Base-by-base conservation (phyloP, 441 rosid genomes). In the Brassica hybrid region DNA sequence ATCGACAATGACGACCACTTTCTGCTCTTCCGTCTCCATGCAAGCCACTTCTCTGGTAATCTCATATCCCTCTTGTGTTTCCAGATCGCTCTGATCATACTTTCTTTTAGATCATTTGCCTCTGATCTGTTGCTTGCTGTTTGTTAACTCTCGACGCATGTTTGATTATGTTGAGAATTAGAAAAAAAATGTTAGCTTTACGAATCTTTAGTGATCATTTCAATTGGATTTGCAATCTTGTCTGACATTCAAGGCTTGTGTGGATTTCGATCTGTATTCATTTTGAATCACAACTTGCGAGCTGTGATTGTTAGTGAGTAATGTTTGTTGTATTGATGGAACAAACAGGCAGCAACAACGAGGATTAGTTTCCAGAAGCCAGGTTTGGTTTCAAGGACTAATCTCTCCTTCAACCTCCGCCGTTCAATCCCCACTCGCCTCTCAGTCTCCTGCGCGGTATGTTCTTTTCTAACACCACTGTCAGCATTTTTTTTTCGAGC, bases 361-460 rank as follows among this genome's bases (percentile, higher is more conserved):
- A n/a, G n/a, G n/a, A n/a, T n/a, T n/a, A n/a, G n/a, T n/a, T 71
- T 83, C 52, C 74, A 83, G 76, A 85, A n/a, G 71, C 76, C 79
- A 3, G 81, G 68, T 75, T 73, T 89, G 60, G 67, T 85, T 74
- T 72, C 83, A 57, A 87, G 80, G 80, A 87, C 81, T 66, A 84
- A 36, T 76, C 86, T 91, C 65, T 88, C 94, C 7, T 88, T 90
- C 78, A 78, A 78, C 59, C 74, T 84, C 21, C 84, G 59, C 19
- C 79, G 67, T 52, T 52, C 57, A 7, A 52, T 52, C 57, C 57
- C 57, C 65, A 56, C 81, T 78, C 84, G 88, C 65, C 76, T 89
- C 73, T 73, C 82, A 74, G 68, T 90, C 76, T 86, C 87, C 30
- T 86, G 88, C 11, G 87, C 86, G 71, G 92, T 88, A 85, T 77